Percentiles rank a stretch among this genome's conserved stretches.
Evolutionary conservation across 2,329 filamentous ascomycete genomes (phyloP).

Genomic region (Calycina herbarum): DNA sequence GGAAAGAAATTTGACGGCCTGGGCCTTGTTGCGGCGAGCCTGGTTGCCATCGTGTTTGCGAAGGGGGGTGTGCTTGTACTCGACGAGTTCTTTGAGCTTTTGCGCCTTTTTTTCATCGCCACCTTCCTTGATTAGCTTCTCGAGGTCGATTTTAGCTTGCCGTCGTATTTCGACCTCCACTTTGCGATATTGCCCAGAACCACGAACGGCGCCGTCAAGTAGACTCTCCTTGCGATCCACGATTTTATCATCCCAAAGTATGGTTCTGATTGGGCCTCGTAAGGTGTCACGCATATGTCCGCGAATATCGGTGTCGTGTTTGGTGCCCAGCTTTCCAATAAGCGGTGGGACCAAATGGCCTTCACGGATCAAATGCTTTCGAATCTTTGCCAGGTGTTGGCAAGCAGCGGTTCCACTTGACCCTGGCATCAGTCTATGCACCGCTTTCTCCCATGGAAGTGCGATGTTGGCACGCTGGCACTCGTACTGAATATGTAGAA

Average conservation of each 20-base stretch:
- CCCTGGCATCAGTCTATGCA: constrained; percentile 32
- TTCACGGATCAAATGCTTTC: constrained; percentile 29
- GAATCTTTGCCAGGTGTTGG: constrained; percentile 31
- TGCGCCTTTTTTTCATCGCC: not conserved
- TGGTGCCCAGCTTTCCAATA: constrained; percentile 22
- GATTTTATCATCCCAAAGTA: constrained; percentile 29
- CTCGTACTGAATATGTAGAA: constrained; percentile 46
- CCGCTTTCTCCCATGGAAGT: constrained; percentile 32
- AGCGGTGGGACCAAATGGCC: constrained; percentile 36
- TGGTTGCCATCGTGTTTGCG: not conserved
- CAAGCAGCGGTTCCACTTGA: constrained; percentile 26
- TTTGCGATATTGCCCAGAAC: constrained; percentile 34
- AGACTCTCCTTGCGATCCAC: constrained; percentile 27
- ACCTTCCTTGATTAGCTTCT: not conserved
- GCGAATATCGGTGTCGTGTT: constrained; percentile 19
- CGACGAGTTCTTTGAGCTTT: not conserved
- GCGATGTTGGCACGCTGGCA: constrained; percentile 22
- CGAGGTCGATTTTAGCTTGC: not conserved
- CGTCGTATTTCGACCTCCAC: not conserved
- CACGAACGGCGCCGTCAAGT: constrained; percentile 23
- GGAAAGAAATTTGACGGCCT: not conserved
- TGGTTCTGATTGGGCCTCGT: constrained; percentile 10
- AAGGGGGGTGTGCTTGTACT: not conserved
- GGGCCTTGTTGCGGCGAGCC: not conserved
- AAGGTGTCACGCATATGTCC: constrained; percentile 31